Base-by-base conservation (phyloP, 1,139 yeast species). In the Debaryomyces sp. region DNA sequence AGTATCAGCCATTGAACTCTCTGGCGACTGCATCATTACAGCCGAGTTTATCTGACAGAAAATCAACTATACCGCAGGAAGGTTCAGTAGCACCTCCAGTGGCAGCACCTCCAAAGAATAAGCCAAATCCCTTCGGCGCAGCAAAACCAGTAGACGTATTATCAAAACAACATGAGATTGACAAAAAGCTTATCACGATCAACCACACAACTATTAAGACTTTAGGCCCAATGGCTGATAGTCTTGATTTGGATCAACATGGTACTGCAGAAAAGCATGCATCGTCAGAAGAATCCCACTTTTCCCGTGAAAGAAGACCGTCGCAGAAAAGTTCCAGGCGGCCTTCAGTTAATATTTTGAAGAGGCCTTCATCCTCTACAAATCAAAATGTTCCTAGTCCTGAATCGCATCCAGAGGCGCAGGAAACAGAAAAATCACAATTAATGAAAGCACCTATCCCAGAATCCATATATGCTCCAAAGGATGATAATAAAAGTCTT, bases 201-300 rank as follows among this genome's bases (percentile, higher is more conserved):
- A 85, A 85, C 57, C 77, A 79, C 37, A 84, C 87, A 0, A 85
- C 89, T 0, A 75, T 80, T 45, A 78, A 77, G 58, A 81, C 84
- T 2, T 54, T 78, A 34, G 82, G 79, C 0, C 63, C 67, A 15
- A 63, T 59, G 13, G 62, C 56, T 13, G 55, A 52, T 15, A 41
- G 37, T 6, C 17, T 21, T 27, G 35, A 29, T n/a, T 21, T 26
- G 29, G 55, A 51, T 15, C 41, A 41, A 2, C 22, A 30, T 27
- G 35, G 26, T 13, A 10, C 18, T 12, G 26, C 26, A n/a, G 24
- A 9, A 13, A 17, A 18, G n/a, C 22, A 42, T 10, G 26, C 8
- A n/a, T 9, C 34, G 21, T 39, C 32, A 39, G 43, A 34, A 27
- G 17, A 33, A 54, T 53, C 39, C 48, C 54, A 30, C 47, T 58